Evolutionary conservation across 768 basidiomycete genomes (phyloP).

Genomic region (Vishniacozyma victoriae): DNA sequence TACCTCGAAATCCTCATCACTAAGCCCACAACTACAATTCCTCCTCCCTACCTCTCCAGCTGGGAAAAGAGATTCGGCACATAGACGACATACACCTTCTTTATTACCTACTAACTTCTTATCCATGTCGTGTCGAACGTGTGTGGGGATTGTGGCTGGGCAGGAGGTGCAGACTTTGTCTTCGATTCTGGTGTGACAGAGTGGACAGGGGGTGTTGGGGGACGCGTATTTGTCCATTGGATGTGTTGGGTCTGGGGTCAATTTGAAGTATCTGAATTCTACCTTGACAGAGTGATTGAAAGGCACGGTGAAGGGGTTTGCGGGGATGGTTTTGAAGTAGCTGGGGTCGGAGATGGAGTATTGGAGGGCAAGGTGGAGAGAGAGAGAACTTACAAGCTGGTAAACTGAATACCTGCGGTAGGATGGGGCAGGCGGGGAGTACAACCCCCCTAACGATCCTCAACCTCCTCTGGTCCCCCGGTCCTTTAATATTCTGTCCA

Average conservation of each 20-base stretch:
- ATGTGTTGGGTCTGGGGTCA: conserved; percentile 1
- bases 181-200: conserved; percentile 11
- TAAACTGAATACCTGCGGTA: conserved; percentile 1
- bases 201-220: conserved; percentile 9
- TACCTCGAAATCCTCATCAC: not conserved
- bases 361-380: too few relatives aligned
- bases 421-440: conserved; percentile 9
- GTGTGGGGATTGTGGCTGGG: conserved; percentile 1
- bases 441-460: conserved; percentile 6
- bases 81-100: conserved; percentile 8
- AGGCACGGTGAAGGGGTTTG: too few relatives aligned
- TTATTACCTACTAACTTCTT: conserved; percentile 9
- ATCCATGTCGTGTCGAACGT: conserved; percentile 12
- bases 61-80: conserved; percentile 5
- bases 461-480: conserved; percentile 16
- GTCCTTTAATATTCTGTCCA: conserved; percentile 1
- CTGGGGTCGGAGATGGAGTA: too few relatives aligned
- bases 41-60: conserved; percentile 9
- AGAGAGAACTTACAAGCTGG: conserved; percentile 2
- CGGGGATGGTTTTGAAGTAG: too few relatives aligned
- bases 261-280: not conserved
- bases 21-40: conserved; percentile 12
- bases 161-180: conserved; percentile 10
- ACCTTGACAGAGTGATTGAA: too few relatives aligned
- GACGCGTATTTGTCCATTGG: not conserved